Evolutionary conservation across 202 grass and related monocot species (phyloP), one percentile per base, ranked within the genome.

Genomic region (Cymbopogon flexuosus): DNA sequence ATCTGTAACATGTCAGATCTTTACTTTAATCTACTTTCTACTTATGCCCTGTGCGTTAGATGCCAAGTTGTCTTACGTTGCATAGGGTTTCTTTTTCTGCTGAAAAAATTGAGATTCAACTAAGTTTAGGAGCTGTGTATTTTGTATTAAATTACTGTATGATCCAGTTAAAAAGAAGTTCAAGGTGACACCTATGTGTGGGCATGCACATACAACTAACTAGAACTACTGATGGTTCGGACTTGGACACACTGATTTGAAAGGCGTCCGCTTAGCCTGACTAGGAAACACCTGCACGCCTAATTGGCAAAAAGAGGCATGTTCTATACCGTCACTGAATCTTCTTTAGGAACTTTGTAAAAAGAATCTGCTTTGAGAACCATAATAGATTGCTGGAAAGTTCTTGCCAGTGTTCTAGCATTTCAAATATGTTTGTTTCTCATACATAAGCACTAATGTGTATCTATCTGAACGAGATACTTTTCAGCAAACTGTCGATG

Each of bases 401-500:
- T 72, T 77, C 58, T 72, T 58, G 36, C 37, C 3, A 65, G 41
- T 22, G 12, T 14, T 58, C n/a, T 24, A 77, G 22, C 15, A 33
- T 27, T 60, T 77, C 71, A 66, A 8, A 59, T 59, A 14, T 24
- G 49, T 67, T 66, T 81, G 46, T 77, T 80, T 80, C 33, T 76
- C 13, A 56, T 60, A 63, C 40, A 70, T 81, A 51, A 60, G 29
- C 6, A 3, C 27, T 35, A 39, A 37, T 74, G 13, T 54, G 63
- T 76, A 49, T 71, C 1, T 46, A 23, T 61, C 9, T 75, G 42
- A 69, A 73, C 3, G 0, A 24, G 8, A 77, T 83, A 59, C 1
- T 69, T 87, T 93, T 83, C 84, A 98, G 95, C 79, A 83, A 85
- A 85, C 85, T 83, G 84, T 97, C 86, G 90, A 94, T 22, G 95